These are phyloP conservation scores for Colletotrichum abscissum DNA, from an alignment of 2,329 filamentous ascomycete genomes.

Conservation along the genomic window DNA sequence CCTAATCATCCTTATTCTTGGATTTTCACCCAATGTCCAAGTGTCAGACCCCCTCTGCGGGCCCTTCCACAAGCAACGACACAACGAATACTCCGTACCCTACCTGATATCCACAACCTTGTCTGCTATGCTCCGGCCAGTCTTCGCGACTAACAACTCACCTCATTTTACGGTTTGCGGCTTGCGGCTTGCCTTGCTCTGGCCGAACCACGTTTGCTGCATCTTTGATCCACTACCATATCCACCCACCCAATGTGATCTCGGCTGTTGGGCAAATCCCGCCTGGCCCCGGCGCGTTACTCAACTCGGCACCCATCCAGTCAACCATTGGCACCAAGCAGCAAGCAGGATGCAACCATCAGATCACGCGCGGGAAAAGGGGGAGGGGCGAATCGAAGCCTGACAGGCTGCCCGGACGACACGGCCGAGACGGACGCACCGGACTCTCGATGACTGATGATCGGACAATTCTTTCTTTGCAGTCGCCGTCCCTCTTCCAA, in stretches of 20 bases:
- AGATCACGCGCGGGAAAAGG: conserved; percentile 21
- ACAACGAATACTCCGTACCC: neutral
- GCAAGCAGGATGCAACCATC: neutral
- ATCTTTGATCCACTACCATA: conserved; percentile 8
- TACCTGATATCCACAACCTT: neutral
- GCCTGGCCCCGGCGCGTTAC: conserved; percentile 21
- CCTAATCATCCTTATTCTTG: neutral
- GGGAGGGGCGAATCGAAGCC: conserved; percentile 3
- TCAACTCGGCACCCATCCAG: conserved; percentile 3
- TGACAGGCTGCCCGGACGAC: conserved; percentile 24
- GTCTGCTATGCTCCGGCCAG: neutral
- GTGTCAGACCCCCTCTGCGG: conserved; percentile 3
- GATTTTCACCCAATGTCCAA: conserved; percentile 9
- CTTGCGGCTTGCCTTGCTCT: neutral
- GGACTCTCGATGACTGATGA: conserved; percentile 20
- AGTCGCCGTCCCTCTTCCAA: neutral
- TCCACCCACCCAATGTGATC: conserved; percentile 5
- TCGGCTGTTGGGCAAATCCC: conserved; percentile 29
- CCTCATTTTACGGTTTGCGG: neutral
- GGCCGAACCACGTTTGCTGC: neutral
- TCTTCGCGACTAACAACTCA: neutral
- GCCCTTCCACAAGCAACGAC: neutral
- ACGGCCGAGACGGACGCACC: conserved; percentile 25
- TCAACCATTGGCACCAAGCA: neutral
- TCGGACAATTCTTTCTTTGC: conserved; percentile 2